Evolutionary conservation across 1,284 basidiomycete genomes (phyloP).

Genomic region (Cystobasidium sp.): DNA sequence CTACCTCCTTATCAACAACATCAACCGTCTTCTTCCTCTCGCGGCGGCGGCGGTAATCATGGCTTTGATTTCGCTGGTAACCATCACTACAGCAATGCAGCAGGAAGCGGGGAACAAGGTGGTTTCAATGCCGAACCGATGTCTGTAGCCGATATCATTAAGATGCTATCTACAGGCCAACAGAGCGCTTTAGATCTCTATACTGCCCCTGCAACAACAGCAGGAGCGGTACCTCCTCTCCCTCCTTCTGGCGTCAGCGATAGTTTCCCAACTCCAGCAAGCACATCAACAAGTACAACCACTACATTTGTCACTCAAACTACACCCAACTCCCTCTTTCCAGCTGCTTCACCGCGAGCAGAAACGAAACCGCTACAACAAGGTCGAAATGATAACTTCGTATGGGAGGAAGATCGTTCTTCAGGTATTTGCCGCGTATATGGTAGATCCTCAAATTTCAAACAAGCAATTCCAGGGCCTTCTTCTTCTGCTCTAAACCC

Average conservation of each 20-base stretch:
- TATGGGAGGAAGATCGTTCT: conserved; percentile 29
- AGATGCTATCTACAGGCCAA: conserved; percentile 29
- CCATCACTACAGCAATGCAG: not conserved
- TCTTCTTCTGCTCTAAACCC: not conserved
- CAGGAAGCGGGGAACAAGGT: not conserved
- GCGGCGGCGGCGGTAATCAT: not conserved
- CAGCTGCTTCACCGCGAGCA: not conserved
- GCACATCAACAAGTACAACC: conserved; percentile 7
- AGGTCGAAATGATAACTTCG: conserved; percentile 6
- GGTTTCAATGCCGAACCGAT: conserved; percentile 15
- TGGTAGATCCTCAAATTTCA: conserved; percentile 32
- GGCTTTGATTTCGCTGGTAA: conserved; percentile 1
- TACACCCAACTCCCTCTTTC: not conserved
- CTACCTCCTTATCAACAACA: not conserved
- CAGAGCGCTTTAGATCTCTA: conserved; percentile 18
- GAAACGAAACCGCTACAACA: not conserved
- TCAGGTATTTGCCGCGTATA: conserved; percentile 20
- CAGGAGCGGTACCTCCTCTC: too few species aligned
- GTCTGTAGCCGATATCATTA: conserved; percentile 21
- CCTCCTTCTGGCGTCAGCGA: not conserved
- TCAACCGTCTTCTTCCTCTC: not conserved
- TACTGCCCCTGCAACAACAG: not conserved
- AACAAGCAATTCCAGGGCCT: conserved; percentile 4
- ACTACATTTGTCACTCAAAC: conserved; percentile 2
- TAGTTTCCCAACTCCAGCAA: not conserved